Percentiles rank a stretch among this genome's conserved stretches.
Evolutionary conservation across 2,329 filamentous ascomycete species (phyloP).

Genomic region (Xylariaceae sp.): DNA sequence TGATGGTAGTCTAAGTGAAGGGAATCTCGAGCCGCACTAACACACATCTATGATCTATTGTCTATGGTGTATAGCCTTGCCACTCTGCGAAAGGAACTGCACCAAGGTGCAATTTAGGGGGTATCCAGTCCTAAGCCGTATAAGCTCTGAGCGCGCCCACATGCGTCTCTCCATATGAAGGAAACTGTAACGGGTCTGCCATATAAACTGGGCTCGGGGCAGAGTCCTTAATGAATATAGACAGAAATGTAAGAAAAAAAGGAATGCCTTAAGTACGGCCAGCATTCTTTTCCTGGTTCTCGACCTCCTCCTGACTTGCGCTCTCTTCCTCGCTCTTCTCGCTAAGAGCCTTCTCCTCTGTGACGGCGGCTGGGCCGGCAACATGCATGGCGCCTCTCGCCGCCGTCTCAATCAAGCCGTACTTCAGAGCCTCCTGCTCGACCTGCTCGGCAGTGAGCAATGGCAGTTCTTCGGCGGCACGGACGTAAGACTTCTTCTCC

Average conservation of each 20-base stretch:
- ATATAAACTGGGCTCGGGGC: too few species aligned
- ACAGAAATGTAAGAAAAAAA: neutral
- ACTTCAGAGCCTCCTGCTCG: conserved; percentile 49
- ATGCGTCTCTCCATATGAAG: too few species aligned
- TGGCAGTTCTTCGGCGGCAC: conserved; percentile 59
- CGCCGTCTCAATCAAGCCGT: conserved; percentile 37
- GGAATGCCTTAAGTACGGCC: neutral
- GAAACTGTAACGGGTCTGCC: too few species aligned
- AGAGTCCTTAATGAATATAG: neutral
- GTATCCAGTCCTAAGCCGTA: too few species aligned
- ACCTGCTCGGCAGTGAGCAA: conserved; percentile 54
- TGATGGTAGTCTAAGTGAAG: too few species aligned
- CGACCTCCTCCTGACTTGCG: conserved; percentile 27
- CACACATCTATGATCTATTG: too few species aligned
- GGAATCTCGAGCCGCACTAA: too few species aligned
- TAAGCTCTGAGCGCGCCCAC: too few species aligned
- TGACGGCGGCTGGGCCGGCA: conserved; percentile 14
- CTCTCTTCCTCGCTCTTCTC: conserved; percentile 30
- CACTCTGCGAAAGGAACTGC: too few species aligned
- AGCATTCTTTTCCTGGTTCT: conserved; percentile 10
- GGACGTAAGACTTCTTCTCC: conserved; percentile 63
- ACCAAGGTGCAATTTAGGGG: too few species aligned
- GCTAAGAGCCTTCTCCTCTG: conserved; percentile 23
- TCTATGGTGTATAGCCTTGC: too few species aligned
- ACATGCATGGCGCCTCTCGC: conserved; percentile 22